A percentile compares a stretch with the other conserved stretches of the same genome.
phyloP scores from a whole-genome alignment of 805 yeast genomes.

The Kuraishia capsulata region DNA sequence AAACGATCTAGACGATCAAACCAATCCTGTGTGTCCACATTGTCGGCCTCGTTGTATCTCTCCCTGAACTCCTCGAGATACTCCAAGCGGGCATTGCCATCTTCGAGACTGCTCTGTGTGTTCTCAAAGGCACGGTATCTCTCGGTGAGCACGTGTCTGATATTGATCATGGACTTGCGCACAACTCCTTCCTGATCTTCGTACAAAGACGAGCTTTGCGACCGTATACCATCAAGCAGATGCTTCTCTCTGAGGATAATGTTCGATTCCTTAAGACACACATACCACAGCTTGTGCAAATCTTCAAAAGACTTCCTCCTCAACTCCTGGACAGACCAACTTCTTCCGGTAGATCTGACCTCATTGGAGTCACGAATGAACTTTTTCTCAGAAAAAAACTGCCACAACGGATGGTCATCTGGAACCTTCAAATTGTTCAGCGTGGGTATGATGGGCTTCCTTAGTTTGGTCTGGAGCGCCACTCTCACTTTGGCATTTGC shows the following conservation, averaged over 20 bases:
- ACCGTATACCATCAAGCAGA: slow-evolving; percentile 27
- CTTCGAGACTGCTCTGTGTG: slow-evolving; percentile 37
- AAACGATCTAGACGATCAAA: slow-evolving; percentile 68
- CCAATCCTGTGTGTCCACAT: slow-evolving; percentile 45
- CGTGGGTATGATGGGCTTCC: slow-evolving; percentile 83
- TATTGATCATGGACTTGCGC: slow-evolving; percentile 62
- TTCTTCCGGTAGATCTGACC: slow-evolving; percentile 45
- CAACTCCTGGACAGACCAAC: slow-evolving; percentile 85
- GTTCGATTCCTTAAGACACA: slow-evolving; percentile 77
- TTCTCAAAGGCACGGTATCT: slow-evolving; percentile 64
- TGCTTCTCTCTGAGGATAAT: slow-evolving; percentile 66
- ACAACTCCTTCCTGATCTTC: slow-evolving; percentile 31
- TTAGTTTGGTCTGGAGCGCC: slow-evolving; percentile 40
- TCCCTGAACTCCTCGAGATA: slow-evolving; percentile 50
- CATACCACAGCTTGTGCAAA: slow-evolving; percentile 85
- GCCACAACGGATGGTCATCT: slow-evolving; percentile 93
- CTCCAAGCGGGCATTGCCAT: slow-evolving; percentile 27
- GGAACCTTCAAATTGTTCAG: slow-evolving; percentile 60
- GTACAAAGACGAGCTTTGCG: slow-evolving; percentile 7
- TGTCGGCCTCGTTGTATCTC: slow-evolving; percentile 46
- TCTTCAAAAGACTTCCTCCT: slow-evolving; percentile 90
- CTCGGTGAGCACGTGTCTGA: slow-evolving; percentile 82
- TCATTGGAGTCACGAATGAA: slow-evolving; percentile 54
- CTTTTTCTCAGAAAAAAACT: slow-evolving; percentile 62
- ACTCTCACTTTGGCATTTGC: slow-evolving; percentile 21